Conservation (phyloP, 2,329 filamentous ascomycete genomes). For the Alternaria sp. region DNA sequence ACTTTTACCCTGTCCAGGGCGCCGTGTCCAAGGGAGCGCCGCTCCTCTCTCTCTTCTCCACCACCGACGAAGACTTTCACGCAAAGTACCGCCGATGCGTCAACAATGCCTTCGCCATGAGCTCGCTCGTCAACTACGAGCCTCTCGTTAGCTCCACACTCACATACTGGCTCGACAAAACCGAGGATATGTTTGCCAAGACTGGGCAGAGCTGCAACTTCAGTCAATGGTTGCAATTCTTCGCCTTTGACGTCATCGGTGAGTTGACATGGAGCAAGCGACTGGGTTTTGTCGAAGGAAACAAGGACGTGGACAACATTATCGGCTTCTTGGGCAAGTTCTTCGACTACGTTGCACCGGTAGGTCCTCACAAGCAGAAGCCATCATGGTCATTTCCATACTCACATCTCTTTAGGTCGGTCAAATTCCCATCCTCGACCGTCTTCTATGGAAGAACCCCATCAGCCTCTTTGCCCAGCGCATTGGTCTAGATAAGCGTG, state of each 20-base stretch:
- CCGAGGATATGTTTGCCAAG: conserved; percentile 53
- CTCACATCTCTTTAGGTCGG: conserved; percentile 63
- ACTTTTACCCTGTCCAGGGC: conserved; percentile 83
- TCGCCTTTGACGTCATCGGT: conserved; percentile 83
- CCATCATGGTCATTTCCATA: not conserved
- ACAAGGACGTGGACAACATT: conserved; percentile 79
- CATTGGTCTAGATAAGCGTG: conserved; percentile 72
- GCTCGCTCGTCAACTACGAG: conserved; percentile 78
- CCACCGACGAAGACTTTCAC: conserved; percentile 78
- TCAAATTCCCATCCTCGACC: conserved; percentile 77
- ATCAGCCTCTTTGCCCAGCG: conserved; percentile 73
- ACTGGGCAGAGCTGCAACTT: conserved; percentile 67
- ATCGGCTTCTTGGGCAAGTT: conserved; percentile 70
- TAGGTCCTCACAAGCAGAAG: conserved; percentile 49
- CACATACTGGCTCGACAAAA: conserved; percentile 70
- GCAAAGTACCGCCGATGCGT: conserved; percentile 78
- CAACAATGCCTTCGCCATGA: conserved; percentile 81
- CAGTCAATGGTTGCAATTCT: conserved; percentile 78
- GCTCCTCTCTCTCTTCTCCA: conserved; percentile 78
- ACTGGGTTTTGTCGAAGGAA: conserved; percentile 77
- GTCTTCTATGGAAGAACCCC: conserved; percentile 77
- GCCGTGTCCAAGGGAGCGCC: conserved; percentile 73
- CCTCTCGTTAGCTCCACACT: conserved; percentile 81
- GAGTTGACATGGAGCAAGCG: conserved; percentile 80
- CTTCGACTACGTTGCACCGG: conserved; percentile 76